Evolutionary conservation across 2,329 filamentous ascomycete genomes (phyloP).

Genomic region (Zarea fungicola): DNA sequence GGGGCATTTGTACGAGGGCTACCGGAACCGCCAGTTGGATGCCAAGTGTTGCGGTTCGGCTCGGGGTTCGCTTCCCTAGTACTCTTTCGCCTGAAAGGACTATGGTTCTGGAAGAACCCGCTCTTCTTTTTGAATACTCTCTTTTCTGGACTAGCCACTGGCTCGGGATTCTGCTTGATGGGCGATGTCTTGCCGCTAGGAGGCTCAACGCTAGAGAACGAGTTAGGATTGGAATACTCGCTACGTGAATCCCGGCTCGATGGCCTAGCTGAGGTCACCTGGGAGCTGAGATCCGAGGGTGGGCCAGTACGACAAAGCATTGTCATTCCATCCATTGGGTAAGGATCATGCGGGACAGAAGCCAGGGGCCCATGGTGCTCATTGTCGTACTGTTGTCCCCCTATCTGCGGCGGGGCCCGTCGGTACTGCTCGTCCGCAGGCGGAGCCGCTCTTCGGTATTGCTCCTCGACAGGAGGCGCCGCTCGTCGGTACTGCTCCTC

Average conservation of each 20-base stretch:
- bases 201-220: constrained; percentile 79
- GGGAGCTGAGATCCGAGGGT: constrained; percentile 46
- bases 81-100: constrained; percentile 89
- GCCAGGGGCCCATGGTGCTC: constrained; percentile 58
- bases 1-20: constrained; percentile 27
- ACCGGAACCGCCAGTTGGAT: constrained; percentile 29
- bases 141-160: constrained; percentile 54
- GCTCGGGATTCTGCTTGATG: constrained; percentile 54
- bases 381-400: constrained; percentile 15
- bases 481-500: no score
- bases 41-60: constrained; percentile 57
- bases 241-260: constrained; percentile 85
- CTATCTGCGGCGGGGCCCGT: constrained; percentile 17
- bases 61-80: constrained; percentile 58
- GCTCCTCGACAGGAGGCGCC: no score
- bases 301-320: constrained; percentile 84
- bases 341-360: constrained; percentile 82
- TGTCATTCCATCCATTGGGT: constrained; percentile 93
- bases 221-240: constrained; percentile 85
- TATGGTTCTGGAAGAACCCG: constrained; percentile 89
- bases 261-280: constrained; percentile 60
- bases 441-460: no score
- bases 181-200: constrained; percentile 70
- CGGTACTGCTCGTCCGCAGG: constrained; percentile 19
- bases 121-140: constrained; percentile 66